These are phyloP conservation scores for Cicer pinnatifidum DNA, from an alignment of 306 rosid species.

Conservation along the genomic window DNA sequence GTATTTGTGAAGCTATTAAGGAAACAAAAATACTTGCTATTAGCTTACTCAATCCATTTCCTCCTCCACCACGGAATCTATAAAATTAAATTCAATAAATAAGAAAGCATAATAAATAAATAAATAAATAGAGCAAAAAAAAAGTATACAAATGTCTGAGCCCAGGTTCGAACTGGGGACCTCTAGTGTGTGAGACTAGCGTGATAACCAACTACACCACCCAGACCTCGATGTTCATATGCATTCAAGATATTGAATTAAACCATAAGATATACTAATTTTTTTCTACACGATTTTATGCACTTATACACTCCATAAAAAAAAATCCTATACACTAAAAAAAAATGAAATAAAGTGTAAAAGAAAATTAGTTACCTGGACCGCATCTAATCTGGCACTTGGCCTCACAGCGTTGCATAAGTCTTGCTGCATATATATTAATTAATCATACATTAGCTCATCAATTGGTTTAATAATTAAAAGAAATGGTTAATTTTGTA, in stretches of 20 bases:
- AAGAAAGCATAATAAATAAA: too few species aligned
- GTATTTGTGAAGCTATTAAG: too few species aligned
- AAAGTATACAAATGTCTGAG: conserved; percentile 39
- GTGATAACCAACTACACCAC: conserved; percentile 62
- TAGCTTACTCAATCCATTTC: conserved; percentile 23
- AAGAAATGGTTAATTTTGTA: background rate
- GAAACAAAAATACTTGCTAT: background rate
- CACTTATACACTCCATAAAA: too few species aligned
- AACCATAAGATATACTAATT: background rate
- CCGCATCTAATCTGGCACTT: conserved; percentile 65
- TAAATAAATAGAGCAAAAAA: background rate
- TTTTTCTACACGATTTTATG: too few species aligned
- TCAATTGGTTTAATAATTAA: background rate
- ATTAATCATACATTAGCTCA: too few species aligned
- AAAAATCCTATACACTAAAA: too few species aligned
- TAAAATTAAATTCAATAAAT: conserved; percentile 4
- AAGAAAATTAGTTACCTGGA: conserved; percentile 54
- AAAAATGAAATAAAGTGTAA: background rate
- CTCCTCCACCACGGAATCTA: conserved; percentile 37
- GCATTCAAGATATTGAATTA: accelerated
- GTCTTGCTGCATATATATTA: conserved; percentile 52
- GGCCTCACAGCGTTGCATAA: conserved; percentile 55
- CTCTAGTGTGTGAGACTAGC: conserved; percentile 64
- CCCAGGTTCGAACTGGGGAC: conserved; percentile 66
- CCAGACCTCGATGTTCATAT: conserved; percentile 38